phyloP scores from a whole-genome alignment of 768 basidiomycete genomes.

The Cyathus striatus region DNA sequence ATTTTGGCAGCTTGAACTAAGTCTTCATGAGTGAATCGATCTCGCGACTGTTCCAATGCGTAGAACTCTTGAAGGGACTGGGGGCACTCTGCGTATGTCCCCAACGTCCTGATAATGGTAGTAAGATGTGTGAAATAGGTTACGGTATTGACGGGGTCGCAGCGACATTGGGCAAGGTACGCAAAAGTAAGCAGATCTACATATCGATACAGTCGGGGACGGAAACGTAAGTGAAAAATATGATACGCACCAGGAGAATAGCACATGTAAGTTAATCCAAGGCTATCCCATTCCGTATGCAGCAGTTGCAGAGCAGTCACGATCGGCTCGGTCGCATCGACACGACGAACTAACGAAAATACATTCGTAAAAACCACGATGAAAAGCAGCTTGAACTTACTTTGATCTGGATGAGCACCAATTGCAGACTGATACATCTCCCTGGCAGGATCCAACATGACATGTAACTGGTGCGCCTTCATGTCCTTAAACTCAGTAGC shows the following conservation, averaged over 20 bases:
- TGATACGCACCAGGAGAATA: slow-evolving; percentile 53
- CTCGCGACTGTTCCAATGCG: slow-evolving; percentile 55
- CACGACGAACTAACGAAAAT: slow-evolving; percentile 61
- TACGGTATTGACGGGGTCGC: slow-evolving; percentile 62
- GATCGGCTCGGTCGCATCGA: slow-evolving; percentile 37
- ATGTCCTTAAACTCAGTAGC: slow-evolving; percentile 41
- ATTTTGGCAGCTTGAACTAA: slow-evolving; percentile 35
- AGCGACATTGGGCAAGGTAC: slow-evolving; percentile 77
- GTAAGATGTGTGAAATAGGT: slow-evolving; percentile 60
- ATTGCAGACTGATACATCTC: slow-evolving; percentile 71
- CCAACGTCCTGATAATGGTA: slow-evolving; percentile 43
- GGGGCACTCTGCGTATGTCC: slow-evolving; percentile 40
- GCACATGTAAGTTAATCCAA: slow-evolving; percentile 65
- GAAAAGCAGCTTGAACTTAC: slow-evolving; percentile 48
- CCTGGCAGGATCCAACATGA: slow-evolving; percentile 52
- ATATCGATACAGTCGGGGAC: background rate
- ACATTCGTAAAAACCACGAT: too few relatives aligned
- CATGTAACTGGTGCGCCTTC: slow-evolving; percentile 34
- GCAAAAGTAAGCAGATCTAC: slow-evolving; percentile 76
- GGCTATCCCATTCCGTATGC: slow-evolving; percentile 34
- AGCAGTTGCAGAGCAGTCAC: slow-evolving; percentile 29
- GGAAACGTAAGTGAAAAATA: background rate
- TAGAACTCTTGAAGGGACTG: slow-evolving; percentile 52
- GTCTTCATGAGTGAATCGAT: slow-evolving; percentile 60
- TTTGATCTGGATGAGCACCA: slow-evolving; percentile 75